These are phyloP conservation scores for Wallacemonas collosoma DNA, from an alignment of 208 protist genomes.

Conservation along the genomic window DNA sequence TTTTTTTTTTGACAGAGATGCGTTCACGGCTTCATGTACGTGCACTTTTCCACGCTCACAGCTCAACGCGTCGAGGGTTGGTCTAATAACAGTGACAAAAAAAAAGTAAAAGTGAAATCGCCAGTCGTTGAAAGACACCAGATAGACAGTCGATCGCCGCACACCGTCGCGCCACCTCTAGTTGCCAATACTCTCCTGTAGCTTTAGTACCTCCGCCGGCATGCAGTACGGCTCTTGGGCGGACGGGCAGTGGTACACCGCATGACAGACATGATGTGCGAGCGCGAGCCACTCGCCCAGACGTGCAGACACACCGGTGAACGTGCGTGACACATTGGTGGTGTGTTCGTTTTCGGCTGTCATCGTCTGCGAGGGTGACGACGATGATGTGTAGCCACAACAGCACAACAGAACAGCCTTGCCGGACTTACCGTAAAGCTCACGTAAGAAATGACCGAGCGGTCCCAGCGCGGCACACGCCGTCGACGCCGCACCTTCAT, in stretches of 20 bases:
- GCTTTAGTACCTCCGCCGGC: neutral
- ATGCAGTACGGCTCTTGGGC: slow-evolving; percentile 8
- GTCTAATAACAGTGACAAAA: no score
- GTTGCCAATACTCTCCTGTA: neutral
- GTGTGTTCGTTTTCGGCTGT: neutral
- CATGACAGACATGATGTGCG: neutral
- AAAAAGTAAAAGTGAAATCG: no score
- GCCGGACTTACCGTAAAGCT: neutral
- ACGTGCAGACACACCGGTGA: neutral
- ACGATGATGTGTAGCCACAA: neutral
- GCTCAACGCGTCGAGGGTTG: no score
- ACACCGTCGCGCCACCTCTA: neutral
- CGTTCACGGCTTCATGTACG: no score
- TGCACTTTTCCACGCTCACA: no score
- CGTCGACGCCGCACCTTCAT: neutral
- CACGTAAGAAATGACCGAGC: neutral
- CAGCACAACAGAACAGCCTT: slow-evolving; percentile 14
- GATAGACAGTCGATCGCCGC: no score
- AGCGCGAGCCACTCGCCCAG: neutral
- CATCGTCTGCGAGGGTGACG: neutral
- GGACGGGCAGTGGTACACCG: neutral
- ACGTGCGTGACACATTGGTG: neutral
- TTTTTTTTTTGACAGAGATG: no score
- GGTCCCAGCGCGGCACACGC: neutral
- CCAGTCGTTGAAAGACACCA: no score